Conservation (phyloP, 176 grass and related monocot genomes). For the Alloteropsis semialata region DNA sequence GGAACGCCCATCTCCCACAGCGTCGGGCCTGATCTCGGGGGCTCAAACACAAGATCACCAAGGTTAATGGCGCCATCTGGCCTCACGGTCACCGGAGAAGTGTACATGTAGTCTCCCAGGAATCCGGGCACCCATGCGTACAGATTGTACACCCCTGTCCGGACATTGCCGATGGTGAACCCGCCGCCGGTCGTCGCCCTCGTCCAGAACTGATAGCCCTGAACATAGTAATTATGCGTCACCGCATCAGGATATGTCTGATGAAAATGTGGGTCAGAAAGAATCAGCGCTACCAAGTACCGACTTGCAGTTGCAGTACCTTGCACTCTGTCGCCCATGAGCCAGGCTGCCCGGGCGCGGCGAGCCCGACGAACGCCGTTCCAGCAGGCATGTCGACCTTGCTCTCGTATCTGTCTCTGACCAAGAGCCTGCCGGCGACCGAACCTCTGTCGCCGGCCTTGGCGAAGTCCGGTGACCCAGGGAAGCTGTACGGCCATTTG, state of each 20-base stretch:
- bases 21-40: conserved; percentile 64
- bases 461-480: conserved; percentile 48
- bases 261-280: not conserved
- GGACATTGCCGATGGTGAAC: conserved; percentile 59
- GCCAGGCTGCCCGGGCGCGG: conserved; percentile 48
- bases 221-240: no score
- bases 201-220: conserved; percentile 77
- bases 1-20: conserved; percentile 83
- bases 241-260: not conserved
- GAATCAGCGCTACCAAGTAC: not conserved
- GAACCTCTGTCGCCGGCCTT: conserved; percentile 47
- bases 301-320: conserved; percentile 3
- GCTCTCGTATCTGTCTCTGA: conserved; percentile 36
- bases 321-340: conserved; percentile 62
- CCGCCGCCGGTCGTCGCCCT: conserved; percentile 8
- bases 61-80: conserved; percentile 28
- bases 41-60: conserved; percentile 51
- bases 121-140: conserved; percentile 76
- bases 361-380: conserved; percentile 46
- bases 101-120: conserved; percentile 62
- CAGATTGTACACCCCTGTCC: conserved; percentile 54
- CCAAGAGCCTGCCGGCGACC: conserved; percentile 32
- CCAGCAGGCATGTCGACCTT: not conserved
- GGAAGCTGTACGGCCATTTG: conserved; percentile 81
- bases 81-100: conserved; percentile 28